Base-by-base conservation (phyloP, 768 basidiomycete species). In the Dacryopinax spathularia region DNA sequence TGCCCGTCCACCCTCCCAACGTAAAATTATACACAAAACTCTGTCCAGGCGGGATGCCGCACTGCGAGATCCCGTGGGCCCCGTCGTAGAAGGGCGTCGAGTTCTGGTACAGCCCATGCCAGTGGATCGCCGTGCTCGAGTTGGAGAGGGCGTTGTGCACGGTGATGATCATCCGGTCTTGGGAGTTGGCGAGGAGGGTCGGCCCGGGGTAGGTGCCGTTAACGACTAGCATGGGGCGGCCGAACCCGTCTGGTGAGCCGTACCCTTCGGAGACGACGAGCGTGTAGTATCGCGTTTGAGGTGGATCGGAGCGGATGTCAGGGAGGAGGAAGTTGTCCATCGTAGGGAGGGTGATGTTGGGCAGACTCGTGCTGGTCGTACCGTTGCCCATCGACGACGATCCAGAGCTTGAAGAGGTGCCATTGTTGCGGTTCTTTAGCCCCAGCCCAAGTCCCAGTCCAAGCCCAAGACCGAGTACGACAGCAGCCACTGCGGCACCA, bases 181-280 rank as follows among this genome's bases (percentile, higher is more conserved):
- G 65, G 15, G 39, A 15, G 39, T 69, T 67, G 7, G 63, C 68
- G 31, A 66, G 61, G 60, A 69, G 64, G n/a, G 61, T 61, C 10
- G 68, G 68, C 1, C 68, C 68, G 13, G 66, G 64, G 33, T 48
- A 61, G 31, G 63, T 59, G 62, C 66, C 64, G 33, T 69, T 69
- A 2, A 69, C 66, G 34, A 67, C 66, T 4, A 69, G 36, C 65
- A 69, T 66, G 1, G 10, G 63, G 56, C 76, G 74, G 44, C 74
- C 68, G 35, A 76, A 70, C 39, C 77, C 80, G 64, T 80, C 78
- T 0, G 77, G 78, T 0, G 77, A 70, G 1, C 77, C 75, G 2
- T 65, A 65, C 16, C 74, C 69, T 65, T 75, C 69, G 12, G 74
- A 72, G 5, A 81, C 68, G 20, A 73, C 73, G 73, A 79, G 81